These are phyloP conservation scores for Microcyclospora pomicola DNA, from an alignment of 2,329 filamentous ascomycete genomes.

Conservation along the genomic window DNA sequence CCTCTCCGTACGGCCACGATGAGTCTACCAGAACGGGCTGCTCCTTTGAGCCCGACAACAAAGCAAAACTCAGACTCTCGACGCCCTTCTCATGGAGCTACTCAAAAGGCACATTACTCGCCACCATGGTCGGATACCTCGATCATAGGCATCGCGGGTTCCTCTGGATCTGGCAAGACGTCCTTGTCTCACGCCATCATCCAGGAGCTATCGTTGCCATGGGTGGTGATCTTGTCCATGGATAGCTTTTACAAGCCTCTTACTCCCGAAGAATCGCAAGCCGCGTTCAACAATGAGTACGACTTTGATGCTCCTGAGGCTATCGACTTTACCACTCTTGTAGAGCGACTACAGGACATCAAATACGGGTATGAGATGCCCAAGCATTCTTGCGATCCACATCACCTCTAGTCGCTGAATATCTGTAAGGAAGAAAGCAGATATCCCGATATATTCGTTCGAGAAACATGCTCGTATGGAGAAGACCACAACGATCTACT, in stretches of 20 bases:
- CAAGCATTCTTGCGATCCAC: background rate
- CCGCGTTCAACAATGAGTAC: constrained; percentile 80
- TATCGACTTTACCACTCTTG: constrained; percentile 83
- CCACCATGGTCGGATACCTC: constrained; percentile 93
- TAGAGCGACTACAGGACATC: constrained; percentile 65
- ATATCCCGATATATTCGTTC: constrained; percentile 93
- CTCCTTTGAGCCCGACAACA: constrained; percentile 12
- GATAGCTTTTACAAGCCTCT: constrained; percentile 96
- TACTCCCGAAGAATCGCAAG: constrained; percentile 59
- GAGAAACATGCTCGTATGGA: constrained; percentile 70
- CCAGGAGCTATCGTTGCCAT: constrained; percentile 76
- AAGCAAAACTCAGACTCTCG: constrained; percentile 1
- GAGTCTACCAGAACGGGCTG: constrained; percentile 8
- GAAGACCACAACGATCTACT: constrained; percentile 80
- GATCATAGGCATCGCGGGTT: constrained; percentile 92
- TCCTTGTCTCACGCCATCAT: constrained; percentile 88
- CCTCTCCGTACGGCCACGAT: constrained; percentile 18
- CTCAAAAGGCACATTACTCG: constrained; percentile 54
- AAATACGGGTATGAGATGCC: constrained; percentile 68
- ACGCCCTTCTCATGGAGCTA: constrained; percentile 1
- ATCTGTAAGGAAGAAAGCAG: constrained; percentile 56
- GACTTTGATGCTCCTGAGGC: constrained; percentile 93
- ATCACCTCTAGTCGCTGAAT: constrained; percentile 4
- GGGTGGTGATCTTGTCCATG: constrained; percentile 97
- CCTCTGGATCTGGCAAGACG: constrained; percentile 90